A percentile compares a stretch with the other conserved stretches of the same genome.
Evolutionary conservation across 306 rosid species (phyloP).

Genomic region (Cucumis hystrix): DNA sequence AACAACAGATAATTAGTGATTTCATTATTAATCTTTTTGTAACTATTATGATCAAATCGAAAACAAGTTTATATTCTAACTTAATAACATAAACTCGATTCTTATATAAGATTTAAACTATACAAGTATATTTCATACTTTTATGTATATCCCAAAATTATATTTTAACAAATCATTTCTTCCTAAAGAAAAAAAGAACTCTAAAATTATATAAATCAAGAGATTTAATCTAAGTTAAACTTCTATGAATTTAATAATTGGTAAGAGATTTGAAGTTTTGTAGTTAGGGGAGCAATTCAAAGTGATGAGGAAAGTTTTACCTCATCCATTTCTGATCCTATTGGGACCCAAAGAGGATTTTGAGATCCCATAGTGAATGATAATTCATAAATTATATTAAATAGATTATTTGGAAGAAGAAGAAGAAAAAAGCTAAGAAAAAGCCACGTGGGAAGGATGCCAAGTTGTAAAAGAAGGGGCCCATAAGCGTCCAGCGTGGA

Average conservation of each 20-base stretch:
- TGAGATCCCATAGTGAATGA: background rate
- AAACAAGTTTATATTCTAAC: background rate
- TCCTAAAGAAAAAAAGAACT: background rate
- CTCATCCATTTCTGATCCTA: slow-evolving; percentile 15
- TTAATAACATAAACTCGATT: background rate
- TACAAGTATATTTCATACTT: background rate
- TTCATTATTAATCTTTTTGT: background rate
- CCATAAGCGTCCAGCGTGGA: slow-evolving; percentile 14
- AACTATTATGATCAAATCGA: background rate
- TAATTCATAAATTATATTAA: background rate
- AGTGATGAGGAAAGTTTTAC: slow-evolving; percentile 8
- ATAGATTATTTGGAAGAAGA: background rate
- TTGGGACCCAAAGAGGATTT: slow-evolving; percentile 20
- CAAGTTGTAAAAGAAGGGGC: slow-evolving; percentile 4
- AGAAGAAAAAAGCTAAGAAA: background rate
- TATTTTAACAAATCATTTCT: background rate
- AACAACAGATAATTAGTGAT: background rate
- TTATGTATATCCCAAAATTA: background rate
- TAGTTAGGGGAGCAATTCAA: background rate
- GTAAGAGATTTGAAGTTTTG: background rate
- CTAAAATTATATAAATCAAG: background rate
- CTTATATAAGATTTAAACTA: background rate
- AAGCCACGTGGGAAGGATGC: slow-evolving; percentile 32
- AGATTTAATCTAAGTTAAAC: background rate
- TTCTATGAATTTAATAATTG: background rate